Evolutionary conservation across 805 yeast genomes (phyloP).

Genomic region (Pichia californica): DNA sequence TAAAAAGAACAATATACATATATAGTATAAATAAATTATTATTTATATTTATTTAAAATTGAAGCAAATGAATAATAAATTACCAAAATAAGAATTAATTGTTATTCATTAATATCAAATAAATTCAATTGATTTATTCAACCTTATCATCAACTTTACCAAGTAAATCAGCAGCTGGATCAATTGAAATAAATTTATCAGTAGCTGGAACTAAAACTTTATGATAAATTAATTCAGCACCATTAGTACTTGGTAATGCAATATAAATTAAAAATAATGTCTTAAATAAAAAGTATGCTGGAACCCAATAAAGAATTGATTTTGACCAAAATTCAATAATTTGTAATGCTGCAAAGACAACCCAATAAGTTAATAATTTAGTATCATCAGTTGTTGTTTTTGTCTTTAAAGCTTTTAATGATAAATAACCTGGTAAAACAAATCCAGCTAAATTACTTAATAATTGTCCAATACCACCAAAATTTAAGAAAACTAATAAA

Average conservation of each 20-base stretch:
- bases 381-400: slow-evolving; percentile 69
- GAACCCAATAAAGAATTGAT: slow-evolving; percentile 90
- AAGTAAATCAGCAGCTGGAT: slow-evolving; percentile 33
- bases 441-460: slow-evolving; percentile 90
- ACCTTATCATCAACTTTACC: slow-evolving; percentile 43
- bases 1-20: no score
- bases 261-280: slow-evolving; percentile 81
- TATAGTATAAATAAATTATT: no score
- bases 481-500: slow-evolving; percentile 73
- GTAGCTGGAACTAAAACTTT: slow-evolving; percentile 62
- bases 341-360: slow-evolving; percentile 88
- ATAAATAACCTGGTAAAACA: slow-evolving; percentile 82
- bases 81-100: not conserved
- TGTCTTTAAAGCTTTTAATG: slow-evolving; percentile 79
- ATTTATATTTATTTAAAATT: not conserved
- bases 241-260: slow-evolving; percentile 82
- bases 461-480: slow-evolving; percentile 94
- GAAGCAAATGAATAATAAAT: not conserved
- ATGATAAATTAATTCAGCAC: slow-evolving; percentile 70
- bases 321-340: slow-evolving; percentile 94
- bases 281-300: slow-evolving; percentile 94
- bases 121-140: slow-evolving; percentile 18
- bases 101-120: no score
- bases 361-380: slow-evolving; percentile 92
- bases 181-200: slow-evolving; percentile 32